These are phyloP conservation scores for Phellopilus nigrolimitatus DNA, from an alignment of 1,284 basidiomycete genomes.

Conservation along the genomic window DNA sequence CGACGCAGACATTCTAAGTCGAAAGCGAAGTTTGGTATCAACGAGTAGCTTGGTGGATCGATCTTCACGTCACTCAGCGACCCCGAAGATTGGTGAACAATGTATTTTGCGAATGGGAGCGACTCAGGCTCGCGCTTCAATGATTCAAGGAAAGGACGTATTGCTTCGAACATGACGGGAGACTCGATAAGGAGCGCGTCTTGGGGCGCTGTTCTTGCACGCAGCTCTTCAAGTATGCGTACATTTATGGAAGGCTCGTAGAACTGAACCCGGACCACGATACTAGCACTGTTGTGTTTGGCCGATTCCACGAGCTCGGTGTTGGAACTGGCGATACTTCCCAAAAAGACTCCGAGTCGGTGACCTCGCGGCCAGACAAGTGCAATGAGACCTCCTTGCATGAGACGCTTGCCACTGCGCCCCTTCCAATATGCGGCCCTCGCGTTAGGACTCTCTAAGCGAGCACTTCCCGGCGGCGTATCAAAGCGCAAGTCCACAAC, in stretches of 20 bases:
- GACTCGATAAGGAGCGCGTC: slow-evolving; percentile 47
- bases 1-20: slow-evolving; percentile 42
- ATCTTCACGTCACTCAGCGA: slow-evolving; percentile 33
- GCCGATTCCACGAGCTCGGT: slow-evolving; percentile 40
- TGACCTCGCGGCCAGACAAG: slow-evolving; percentile 39
- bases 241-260: slow-evolving; percentile 47
- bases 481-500: slow-evolving; percentile 40
- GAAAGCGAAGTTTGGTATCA: slow-evolving; percentile 43
- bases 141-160: slow-evolving; percentile 57
- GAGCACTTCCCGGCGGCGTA: slow-evolving; percentile 50
- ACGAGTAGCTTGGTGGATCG: slow-evolving; percentile 45
- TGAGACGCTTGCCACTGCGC: slow-evolving; percentile 46
- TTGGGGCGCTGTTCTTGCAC: slow-evolving; percentile 13
- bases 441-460: slow-evolving; percentile 29
- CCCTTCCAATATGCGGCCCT: slow-evolving; percentile 51
- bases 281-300: slow-evolving; percentile 25
- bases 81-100: slow-evolving; percentile 37
- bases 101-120: slow-evolving; percentile 50
- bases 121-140: slow-evolving; percentile 45
- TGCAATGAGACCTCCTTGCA: slow-evolving; percentile 52
- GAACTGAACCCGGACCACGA: slow-evolving; percentile 44
- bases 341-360: slow-evolving; percentile 40
- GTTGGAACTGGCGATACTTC: slow-evolving; percentile 38
- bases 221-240: slow-evolving; percentile 38
- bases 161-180: slow-evolving; percentile 54